Evolutionary conservation across 129 eudicot species (phyloP).

Genomic region (Flaveria trinervia): DNA sequence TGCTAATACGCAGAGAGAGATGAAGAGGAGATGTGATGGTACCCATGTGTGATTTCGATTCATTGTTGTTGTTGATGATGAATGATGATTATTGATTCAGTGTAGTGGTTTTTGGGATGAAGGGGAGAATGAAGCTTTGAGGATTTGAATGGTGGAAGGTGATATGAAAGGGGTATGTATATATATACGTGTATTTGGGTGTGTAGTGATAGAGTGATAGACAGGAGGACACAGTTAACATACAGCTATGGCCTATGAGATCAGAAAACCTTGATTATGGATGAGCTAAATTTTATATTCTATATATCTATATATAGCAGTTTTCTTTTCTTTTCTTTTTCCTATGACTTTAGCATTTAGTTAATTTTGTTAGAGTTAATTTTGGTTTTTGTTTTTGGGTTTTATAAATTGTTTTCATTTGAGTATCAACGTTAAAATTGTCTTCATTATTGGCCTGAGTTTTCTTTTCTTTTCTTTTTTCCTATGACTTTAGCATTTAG

Average conservation of each 20-base stretch:
- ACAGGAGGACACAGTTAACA: slow-evolving; percentile 18
- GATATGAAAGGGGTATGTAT: neutral
- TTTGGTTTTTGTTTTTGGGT: too few species aligned
- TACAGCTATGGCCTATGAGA: slow-evolving; percentile 14
- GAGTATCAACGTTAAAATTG: too few species aligned
- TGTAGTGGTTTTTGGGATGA: neutral
- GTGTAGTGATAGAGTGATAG: neutral
- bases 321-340: too few species aligned
- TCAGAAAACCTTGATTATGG: neutral
- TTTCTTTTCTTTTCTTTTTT: too few species aligned
- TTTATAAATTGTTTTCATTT: too few species aligned
- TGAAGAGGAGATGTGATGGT: neutral
- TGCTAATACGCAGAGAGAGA: slow-evolving; percentile 28
- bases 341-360: too few species aligned
- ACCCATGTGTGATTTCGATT: neutral
- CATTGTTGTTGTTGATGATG: neutral
- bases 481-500: too few species aligned
- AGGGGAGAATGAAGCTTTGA: too few species aligned
- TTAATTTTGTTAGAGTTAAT: too few species aligned
- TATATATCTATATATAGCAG: too few species aligned
- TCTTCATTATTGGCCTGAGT: too few species aligned
- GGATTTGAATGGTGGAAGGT: slow-evolving; percentile 12
- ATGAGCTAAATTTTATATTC: too few species aligned
- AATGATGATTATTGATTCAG: neutral
- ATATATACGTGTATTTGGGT: neutral